Percentiles rank a stretch among this genome's conserved stretches.
Conservation (phyloP, 2,329 filamentous ascomycete genomes). For the Chaetomium globosum region DNA sequence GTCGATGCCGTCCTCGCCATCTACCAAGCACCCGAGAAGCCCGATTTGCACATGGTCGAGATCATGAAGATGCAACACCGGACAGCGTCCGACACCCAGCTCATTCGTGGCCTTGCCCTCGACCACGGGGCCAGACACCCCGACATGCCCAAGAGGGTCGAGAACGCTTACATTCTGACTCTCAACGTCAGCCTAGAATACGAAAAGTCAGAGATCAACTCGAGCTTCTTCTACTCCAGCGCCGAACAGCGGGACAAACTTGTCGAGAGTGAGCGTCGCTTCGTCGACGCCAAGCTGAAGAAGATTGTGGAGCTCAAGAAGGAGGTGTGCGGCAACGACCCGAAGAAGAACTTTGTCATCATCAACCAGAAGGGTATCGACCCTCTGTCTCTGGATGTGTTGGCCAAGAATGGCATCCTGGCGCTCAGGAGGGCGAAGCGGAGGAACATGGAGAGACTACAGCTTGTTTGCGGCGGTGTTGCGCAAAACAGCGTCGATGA, state of each 20-base stretch:
- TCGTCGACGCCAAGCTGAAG: constrained; percentile 93
- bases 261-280: constrained; percentile 93
- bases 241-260: constrained; percentile 97
- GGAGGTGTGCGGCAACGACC: constrained; percentile 89
- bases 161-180: constrained; percentile 93
- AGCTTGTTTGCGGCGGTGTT: constrained; percentile 87
- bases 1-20: constrained; percentile 96
- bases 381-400: constrained; percentile 88
- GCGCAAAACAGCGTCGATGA: constrained; percentile 98
- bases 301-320: constrained; percentile 99
- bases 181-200: constrained; percentile 97
- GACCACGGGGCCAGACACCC: constrained; percentile 96
- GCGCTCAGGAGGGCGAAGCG: constrained; percentile 93
- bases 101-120: constrained; percentile 88
- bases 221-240: constrained; percentile 96
- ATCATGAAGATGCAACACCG: constrained; percentile 99
- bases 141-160: constrained; percentile 95
- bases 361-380: constrained; percentile 99
- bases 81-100: constrained; percentile 90
- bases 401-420: constrained; percentile 97
- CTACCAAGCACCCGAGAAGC: constrained; percentile 84
- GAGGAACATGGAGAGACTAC: constrained; percentile 97
- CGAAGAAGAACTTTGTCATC: constrained; percentile 93
- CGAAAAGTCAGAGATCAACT: constrained; percentile 99
- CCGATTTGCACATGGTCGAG: constrained; percentile 98